A percentile compares a stretch with the other conserved stretches of the same genome.
These are phyloP conservation scores for Acacia confusa DNA, from an alignment of 306 rosid species.

Conservation along the genomic window DNA sequence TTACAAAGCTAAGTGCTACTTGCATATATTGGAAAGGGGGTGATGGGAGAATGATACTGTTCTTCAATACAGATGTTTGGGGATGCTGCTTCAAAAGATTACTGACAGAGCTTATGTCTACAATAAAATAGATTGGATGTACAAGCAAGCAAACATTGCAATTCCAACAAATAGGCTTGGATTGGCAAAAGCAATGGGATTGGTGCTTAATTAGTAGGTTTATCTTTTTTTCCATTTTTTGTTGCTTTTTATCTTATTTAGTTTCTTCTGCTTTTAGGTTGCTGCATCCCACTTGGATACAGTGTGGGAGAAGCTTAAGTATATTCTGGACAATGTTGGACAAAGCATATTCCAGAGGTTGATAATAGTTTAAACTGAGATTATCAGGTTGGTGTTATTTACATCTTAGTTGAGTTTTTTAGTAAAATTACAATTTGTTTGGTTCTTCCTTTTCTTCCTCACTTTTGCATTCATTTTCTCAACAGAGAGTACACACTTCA, in stretches of 20 bases:
- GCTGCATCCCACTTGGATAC: slow-evolving; percentile 99
- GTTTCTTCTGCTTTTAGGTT: slow-evolving; percentile 56
- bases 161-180: slow-evolving; percentile 92
- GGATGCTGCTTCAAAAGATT: slow-evolving; percentile 89
- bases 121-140: slow-evolving; percentile 89
- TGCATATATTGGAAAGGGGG: slow-evolving; percentile 12
- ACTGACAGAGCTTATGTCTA: slow-evolving; percentile 82
- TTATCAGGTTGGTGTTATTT: background rate
- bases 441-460: background rate
- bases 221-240: slow-evolving; percentile 29
- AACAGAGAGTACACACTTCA: background rate
- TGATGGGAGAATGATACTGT: slow-evolving; percentile 29
- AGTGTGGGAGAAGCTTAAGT: slow-evolving; percentile 94
- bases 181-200: slow-evolving; percentile 96
- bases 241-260: slow-evolving; percentile 30
- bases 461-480: background rate
- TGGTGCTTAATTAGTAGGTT: slow-evolving; percentile 59
- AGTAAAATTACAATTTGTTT: background rate
- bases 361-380: background rate
- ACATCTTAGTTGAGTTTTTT: background rate
- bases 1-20: slow-evolving; percentile 11
- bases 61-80: slow-evolving; percentile 72
- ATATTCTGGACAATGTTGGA: slow-evolving; percentile 86
- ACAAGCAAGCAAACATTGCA: slow-evolving; percentile 74
- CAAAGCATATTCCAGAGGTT: slow-evolving; percentile 86